These are phyloP conservation scores for Crithidia thermophila DNA, from an alignment of 208 protist genomes.

Conservation along the genomic window DNA sequence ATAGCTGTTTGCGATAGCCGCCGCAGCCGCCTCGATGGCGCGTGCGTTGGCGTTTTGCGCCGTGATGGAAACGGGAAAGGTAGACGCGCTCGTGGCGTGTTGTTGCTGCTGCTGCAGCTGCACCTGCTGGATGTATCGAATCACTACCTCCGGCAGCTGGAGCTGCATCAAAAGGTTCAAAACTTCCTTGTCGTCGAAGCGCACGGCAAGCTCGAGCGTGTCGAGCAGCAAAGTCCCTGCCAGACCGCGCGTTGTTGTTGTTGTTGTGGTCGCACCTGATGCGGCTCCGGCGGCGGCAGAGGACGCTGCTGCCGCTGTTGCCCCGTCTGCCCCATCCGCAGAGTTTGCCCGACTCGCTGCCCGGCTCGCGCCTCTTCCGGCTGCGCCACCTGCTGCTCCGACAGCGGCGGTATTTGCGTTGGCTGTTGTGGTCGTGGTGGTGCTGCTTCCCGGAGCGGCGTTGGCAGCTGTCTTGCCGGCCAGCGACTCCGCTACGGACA, in stretches of 20 bases:
- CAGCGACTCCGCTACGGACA: constrained; percentile 50
- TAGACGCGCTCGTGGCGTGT: constrained; percentile 1
- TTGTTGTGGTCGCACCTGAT: neutral
- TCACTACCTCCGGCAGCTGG: constrained; percentile 31
- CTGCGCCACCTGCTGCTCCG: no score
- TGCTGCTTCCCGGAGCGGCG: neutral
- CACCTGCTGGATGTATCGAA: constrained; percentile 19
- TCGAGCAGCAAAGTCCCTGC: constrained; percentile 56
- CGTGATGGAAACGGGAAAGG: neutral
- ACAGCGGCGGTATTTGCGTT: no score
- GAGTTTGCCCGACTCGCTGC: no score
- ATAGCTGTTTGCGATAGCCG: constrained; percentile 30
- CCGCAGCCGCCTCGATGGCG: constrained; percentile 10
- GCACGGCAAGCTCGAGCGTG: constrained; percentile 70
- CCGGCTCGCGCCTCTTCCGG: no score
- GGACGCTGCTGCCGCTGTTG: neutral
- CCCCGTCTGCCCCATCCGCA: neutral
- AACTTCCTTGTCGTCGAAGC: constrained; percentile 70
- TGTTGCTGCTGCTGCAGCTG: constrained; percentile 23
- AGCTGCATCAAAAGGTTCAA: constrained; percentile 53
- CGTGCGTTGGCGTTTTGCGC: constrained; percentile 12
- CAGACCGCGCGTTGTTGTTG: constrained; percentile 12
- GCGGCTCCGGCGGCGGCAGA: neutral
- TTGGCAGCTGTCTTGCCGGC: constrained; percentile 13
- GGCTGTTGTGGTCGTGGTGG: neutral